Percentiles rank a stretch among this genome's conserved stretches.
phyloP scores from a whole-genome alignment of 768 basidiomycete genomes.

The Pleurotus cornucopiae region DNA sequence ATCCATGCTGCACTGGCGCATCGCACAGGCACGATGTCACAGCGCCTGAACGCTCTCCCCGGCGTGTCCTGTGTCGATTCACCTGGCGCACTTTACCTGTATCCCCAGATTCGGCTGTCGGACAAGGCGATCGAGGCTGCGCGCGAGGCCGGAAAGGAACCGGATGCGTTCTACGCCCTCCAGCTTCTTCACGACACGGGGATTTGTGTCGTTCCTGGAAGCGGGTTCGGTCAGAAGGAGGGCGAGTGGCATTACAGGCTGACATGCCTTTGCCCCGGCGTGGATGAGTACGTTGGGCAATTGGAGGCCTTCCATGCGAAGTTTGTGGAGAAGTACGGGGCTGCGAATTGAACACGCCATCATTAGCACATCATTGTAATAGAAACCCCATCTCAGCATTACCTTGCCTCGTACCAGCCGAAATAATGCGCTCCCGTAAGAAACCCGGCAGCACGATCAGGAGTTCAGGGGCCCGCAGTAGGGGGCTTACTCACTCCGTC shows the following conservation, averaged over 20 bases:
- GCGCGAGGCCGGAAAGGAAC: slow-evolving; percentile 62
- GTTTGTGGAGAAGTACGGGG: slow-evolving; percentile 30
- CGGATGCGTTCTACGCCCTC: slow-evolving; percentile 88
- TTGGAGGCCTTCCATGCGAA: slow-evolving; percentile 51
- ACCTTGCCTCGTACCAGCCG: no score
- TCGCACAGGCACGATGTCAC: slow-evolving; percentile 70
- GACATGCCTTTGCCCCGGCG: slow-evolving; percentile 92
- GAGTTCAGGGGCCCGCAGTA: no score
- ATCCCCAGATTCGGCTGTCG: slow-evolving; percentile 77
- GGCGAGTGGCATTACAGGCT: slow-evolving; percentile 89
- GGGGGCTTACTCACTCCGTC: no score
- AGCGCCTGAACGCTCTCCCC: slow-evolving; percentile 73
- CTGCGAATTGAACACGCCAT: background rate
- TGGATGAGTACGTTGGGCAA: slow-evolving; percentile 86
- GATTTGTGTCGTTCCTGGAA: slow-evolving; percentile 91
- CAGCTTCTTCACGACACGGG: slow-evolving; percentile 83
- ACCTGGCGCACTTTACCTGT: slow-evolving; percentile 92
- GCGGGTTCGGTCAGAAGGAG: slow-evolving; percentile 91
- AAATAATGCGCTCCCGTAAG: no score
- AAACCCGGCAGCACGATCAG: no score
- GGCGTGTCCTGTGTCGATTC: slow-evolving; percentile 88
- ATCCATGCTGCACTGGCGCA: slow-evolving; percentile 73
- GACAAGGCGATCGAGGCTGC: slow-evolving; percentile 73
- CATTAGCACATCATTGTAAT: no score
- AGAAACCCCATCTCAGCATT: no score